A percentile compares a stretch with the other conserved stretches of the same genome.
Conservation (phyloP, 176 grass and related monocot genomes). For the Stipa capillata region DNA sequence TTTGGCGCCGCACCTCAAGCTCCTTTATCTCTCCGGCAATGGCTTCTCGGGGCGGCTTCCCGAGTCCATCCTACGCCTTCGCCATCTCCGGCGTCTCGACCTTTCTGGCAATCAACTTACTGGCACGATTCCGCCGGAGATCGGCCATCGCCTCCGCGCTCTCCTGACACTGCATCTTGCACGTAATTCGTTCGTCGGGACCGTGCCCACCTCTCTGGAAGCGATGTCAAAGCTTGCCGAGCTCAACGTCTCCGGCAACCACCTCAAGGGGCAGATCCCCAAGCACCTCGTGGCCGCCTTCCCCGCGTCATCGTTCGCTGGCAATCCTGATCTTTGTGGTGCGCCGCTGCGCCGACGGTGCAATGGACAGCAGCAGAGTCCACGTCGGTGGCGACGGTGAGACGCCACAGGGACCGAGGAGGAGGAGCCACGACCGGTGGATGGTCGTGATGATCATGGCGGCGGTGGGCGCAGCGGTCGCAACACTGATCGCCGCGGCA, state of each 20-base stretch:
- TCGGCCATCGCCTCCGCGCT: slow-evolving; percentile 46
- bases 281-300: slow-evolving; percentile 33
- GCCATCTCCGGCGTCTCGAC: slow-evolving; percentile 80
- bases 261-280: slow-evolving; percentile 50
- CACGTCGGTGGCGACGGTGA: slow-evolving; percentile 3
- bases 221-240: slow-evolving; percentile 27
- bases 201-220: slow-evolving; percentile 46
- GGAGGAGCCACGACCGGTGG: slow-evolving; percentile 26
- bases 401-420: neutral
- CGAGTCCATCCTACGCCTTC: slow-evolving; percentile 45
- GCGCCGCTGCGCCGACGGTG: slow-evolving; percentile 34
- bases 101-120: slow-evolving; percentile 47
- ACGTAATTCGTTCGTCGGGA: slow-evolving; percentile 43
- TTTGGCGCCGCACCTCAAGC: slow-evolving; percentile 67
- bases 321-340: slow-evolving; percentile 54
- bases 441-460: slow-evolving; percentile 38
- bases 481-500: slow-evolving; percentile 27
- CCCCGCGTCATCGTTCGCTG: slow-evolving; percentile 46
- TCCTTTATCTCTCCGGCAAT: slow-evolving; percentile 82
- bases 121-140: slow-evolving; percentile 48
- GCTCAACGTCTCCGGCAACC: slow-evolving; percentile 68
- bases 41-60: slow-evolving; percentile 71
- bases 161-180: slow-evolving; percentile 64
- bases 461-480: slow-evolving; percentile 25
- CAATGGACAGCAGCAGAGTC: neutral